Evolutionary conservation across 345 rosid genomes (phyloP), one percentile per base, ranked within the genome.

Genomic region (Dimocarpus longan): DNA sequence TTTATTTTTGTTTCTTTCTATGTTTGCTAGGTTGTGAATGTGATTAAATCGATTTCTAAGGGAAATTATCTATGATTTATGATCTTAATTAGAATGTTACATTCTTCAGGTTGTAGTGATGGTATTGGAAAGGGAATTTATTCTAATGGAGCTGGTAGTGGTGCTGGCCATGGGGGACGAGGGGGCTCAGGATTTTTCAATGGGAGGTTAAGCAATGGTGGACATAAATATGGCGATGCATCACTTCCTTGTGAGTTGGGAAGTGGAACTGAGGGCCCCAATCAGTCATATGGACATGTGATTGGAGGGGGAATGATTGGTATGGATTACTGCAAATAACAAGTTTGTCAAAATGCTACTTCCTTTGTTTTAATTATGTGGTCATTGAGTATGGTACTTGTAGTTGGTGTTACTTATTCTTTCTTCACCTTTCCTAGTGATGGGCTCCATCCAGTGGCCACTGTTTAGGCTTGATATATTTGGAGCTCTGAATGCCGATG

Each of bases 291-390:
- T 80, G 90, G 91, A 54, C 87, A 83, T 86, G 90, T 85, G 59
- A 74, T 85, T 85, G 99, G 99, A 73, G 99, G 99, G 68, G 99
- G 99, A 75, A 95, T 95, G 93, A 92, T 93, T 43, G 98, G 99
- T 95, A 88, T 75, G 73, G 74, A 54, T 78, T 78, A 78, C 62
- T 39, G 19, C 32, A 54, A 24, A 42, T 70, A 19, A 57, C 24
- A 62, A 69, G n/a, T 68, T 82, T 71, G 42, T 42, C 64, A 66
- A 40, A 76, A 74, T 52, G 62, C 60, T 81, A 75, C 54, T 50
- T 40, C 28, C 43, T 56, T 72, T 69, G 62, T n/a, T 73, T 21
- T 68, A 75, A 32, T 74, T 70, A 46, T 56, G 63, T 78, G 6
- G 37, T 71, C 32, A 40, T 21, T 59, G 50, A 64, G 56, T 62